Evolutionary conservation across 306 rosid species (phyloP), one percentile per base, ranked within the genome.

Genomic region (Fragaria iinumae): DNA sequence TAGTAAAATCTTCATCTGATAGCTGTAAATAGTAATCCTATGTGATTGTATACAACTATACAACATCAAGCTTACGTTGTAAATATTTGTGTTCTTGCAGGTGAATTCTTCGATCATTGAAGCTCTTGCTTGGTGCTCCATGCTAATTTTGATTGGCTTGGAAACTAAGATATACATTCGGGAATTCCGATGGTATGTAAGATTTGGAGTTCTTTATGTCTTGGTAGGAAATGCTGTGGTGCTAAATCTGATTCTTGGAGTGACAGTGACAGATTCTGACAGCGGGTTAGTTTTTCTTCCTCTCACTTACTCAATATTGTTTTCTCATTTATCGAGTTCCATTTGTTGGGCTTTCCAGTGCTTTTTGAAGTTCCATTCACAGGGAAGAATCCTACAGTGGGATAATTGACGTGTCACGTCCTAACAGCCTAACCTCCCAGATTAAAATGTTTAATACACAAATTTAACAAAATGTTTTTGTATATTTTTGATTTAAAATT

Each of bases 141-240:
- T 93, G 88, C 67, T 91, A 79, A 60, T 86, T 62, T 84, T 91
- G 79, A 73, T 86, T 57, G 83, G 86, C 48, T 69, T 90, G 85
- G 98, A 93, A 81, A 85, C 91, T 25, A 88, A 77, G 84, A 70
- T 80, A 52, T 93, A 93, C 81, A 80, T 93, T 50, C 67, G 81
- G 74, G 87, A 90, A 81, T 90, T 90, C 82, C 87, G 96, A 82
- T 93, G 98, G 97, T 81, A 79, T 50, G 88, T 87, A 70, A 88
- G 97, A 69, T 90, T 86, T 68, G 98, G 96, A 82, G 89, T 91
- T 80, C 73, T 90, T 60, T 91, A 93, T 86, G 89, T 90, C 65
- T 77, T 90, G 85, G 91, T 90, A 72, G 97, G 86, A 63, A 89
- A 91, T 85, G 87, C 82, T 62, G 96, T 93, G 74, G 77, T 87